Conservation (phyloP, 2,329 filamentous ascomycete genomes). For the Fusarium pilosicola region DNA sequence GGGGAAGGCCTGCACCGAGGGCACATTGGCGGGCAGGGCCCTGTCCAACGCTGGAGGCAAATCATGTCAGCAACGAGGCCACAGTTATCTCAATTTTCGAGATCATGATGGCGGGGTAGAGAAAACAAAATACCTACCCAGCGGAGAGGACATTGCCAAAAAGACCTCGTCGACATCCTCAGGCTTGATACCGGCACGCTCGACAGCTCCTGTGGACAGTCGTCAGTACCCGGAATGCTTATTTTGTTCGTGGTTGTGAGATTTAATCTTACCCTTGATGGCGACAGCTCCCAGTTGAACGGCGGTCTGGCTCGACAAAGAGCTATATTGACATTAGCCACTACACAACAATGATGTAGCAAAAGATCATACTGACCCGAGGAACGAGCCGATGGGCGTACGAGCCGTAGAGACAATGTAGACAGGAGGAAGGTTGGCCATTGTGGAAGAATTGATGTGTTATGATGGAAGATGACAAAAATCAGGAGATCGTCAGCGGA, state of each 20-base stretch:
- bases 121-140: constrained; percentile 68
- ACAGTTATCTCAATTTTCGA: background rate
- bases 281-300: constrained; percentile 88
- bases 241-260: background rate
- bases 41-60: constrained; percentile 79
- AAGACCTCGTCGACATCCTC: constrained; percentile 95
- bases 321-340: constrained; percentile 63
- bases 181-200: constrained; percentile 87
- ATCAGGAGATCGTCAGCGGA: constrained; percentile 13
- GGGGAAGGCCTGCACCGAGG: constrained; percentile 84
- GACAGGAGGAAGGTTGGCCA: constrained; percentile 85
- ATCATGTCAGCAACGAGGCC: constrained; percentile 24
- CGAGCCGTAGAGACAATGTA: constrained; percentile 95
- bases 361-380: constrained; percentile 70
- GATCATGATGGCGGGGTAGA: constrained; percentile 15
- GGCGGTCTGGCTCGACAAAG: constrained; percentile 86
- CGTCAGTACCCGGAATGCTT: background rate
- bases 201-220: constrained; percentile 73
- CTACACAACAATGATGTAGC: background rate
- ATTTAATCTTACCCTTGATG: constrained; percentile 79
- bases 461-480: constrained; percentile 16
- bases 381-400: constrained; percentile 93
- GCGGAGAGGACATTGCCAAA: constrained; percentile 98
- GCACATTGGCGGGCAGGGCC: constrained; percentile 96
- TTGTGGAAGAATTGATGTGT: constrained; percentile 54